phyloP scores from a whole-genome alignment of 164 flowering plant genomes.

The Nymphaea colorata region DNA sequence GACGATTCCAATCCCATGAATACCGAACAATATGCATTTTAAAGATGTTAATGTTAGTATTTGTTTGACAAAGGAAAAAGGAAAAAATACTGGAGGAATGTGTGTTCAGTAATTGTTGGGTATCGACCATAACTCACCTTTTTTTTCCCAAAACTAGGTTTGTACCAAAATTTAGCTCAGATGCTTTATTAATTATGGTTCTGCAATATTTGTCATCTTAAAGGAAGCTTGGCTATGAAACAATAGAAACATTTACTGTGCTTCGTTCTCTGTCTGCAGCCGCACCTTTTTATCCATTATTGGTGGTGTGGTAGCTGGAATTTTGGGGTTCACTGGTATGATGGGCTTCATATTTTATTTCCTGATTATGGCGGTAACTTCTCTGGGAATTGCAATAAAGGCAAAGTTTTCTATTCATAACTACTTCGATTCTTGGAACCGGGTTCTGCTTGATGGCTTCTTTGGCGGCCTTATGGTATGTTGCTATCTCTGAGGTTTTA shows the following conservation, averaged over 20 bases:
- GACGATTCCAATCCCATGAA: too few species aligned
- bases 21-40: too few species aligned
- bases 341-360: slow-evolving; percentile 81
- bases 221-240: neutral
- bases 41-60: too few species aligned
- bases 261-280: slow-evolving; percentile 34
- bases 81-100: too few species aligned
- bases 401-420: slow-evolving; percentile 61
- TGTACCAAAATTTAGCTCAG: too few species aligned
- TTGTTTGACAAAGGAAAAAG: too few species aligned
- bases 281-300: slow-evolving; percentile 96
- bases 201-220: neutral
- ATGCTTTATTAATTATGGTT: neutral
- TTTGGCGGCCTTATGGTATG: slow-evolving; percentile 86
- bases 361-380: slow-evolving; percentile 75
- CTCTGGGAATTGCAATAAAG: slow-evolving; percentile 71
- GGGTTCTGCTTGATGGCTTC: slow-evolving; percentile 68
- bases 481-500: slow-evolving; percentile 5
- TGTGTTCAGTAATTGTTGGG: too few species aligned
- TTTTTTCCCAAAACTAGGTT: too few species aligned
- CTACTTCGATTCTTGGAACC: slow-evolving; percentile 85
- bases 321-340: slow-evolving; percentile 73
- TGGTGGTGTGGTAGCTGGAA: slow-evolving; percentile 94
- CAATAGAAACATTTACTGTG: neutral
- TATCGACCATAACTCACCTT: too few species aligned